Evolutionary conservation across 177 flowering plant genomes (phyloP), one percentile per base, ranked within the genome.

Genomic region (Vitis hybrid): DNA sequence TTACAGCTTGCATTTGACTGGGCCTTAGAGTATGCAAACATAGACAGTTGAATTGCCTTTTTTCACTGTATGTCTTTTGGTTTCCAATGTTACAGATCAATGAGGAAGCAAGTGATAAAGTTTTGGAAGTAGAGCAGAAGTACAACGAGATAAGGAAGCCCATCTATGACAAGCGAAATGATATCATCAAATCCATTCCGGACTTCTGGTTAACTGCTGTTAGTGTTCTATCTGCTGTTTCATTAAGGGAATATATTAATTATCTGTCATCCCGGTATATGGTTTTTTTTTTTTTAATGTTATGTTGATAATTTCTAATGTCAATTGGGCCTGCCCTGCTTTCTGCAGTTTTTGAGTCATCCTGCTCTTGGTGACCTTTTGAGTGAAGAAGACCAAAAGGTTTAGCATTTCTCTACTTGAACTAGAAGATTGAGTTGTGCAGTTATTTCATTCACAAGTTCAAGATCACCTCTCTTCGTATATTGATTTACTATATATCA

Each of bases 151-250:
- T 89, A 22, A 86, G 95, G 45, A 89, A 75, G 75, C 97, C 97
- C 15, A 86, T 90, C 4, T 92, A 90, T 68, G 84, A 81, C 20
- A 87, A 83, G 74, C 74, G 97, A 55, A 84, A 77, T 58, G 93
- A 84, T 5, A 80, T 90, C 31, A 86, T 87, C 72, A 80, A 86
- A 66, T 72, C 91, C 18, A 92, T 92, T 77, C 94, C 96, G 6
- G 91, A 92, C 65, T 92, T 92, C 79, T 92, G 97, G 97, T 71
- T 86, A 58, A 92, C 94, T 74, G 97, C 96, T 66, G 96, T 92
- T 33, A 80, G 92, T 85, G 15, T 33, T 72, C 61, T 65, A 18
- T 52, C 20, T 13, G 22, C 6, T 49, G 4, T 75, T 33, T 67
- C 19, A 19, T 55, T 63, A 11, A 8, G 48, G 29, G 71, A 45